Base-by-base conservation (phyloP, 768 basidiomycete genomes). In the Mycena maculata region DNA sequence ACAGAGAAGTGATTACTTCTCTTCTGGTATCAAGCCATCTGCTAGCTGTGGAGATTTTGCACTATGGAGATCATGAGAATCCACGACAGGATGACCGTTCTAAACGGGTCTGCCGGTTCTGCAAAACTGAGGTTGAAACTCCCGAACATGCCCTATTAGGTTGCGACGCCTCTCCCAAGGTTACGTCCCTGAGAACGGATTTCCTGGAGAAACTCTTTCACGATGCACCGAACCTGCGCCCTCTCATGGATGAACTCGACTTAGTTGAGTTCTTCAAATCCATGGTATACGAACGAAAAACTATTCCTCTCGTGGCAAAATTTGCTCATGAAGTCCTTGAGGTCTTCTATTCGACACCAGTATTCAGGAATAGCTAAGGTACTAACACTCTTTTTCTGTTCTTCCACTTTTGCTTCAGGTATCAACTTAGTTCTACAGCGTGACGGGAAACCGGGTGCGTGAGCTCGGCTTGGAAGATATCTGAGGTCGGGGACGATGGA, bases 61-160 rank as follows among this genome's bases (percentile, higher is more conserved):
- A 22, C 12, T 25, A 23, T 8, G 10, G 8, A 23, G 22, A 47
- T 47, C 22, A 47, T 36, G 33, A 36, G 6, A 6, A 7, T 7
- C 33, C 6, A 36, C 33, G 33, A 36, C 8, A 36, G 18, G 8
- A 7, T 18, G 42, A 44, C n/a, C 42, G 42, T 44, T 44, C 42
- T 7, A 44, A 16, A 44, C 15, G 42, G n/a, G 42, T 44, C 42
- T 44, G 42, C 42, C 42, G 42, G 18, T 44, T 44, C 42, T 44
- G 42, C n/a, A 44, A 44, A 22, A 5, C 18, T 5, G 18, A 44
- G 13, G 60, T 62, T 28, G 60, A 62, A n/a, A 36, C 60, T 28
- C 60, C 60, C 4, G 60, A 62, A 27, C 60, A 62, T 38, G 49
- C 60, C 3, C 30, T 60, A 10, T 45, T 45, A 23, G 44, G 9